These are phyloP conservation scores for Cercospora zeina DNA, from an alignment of 2,329 filamentous ascomycete genomes.

Conservation along the genomic window DNA sequence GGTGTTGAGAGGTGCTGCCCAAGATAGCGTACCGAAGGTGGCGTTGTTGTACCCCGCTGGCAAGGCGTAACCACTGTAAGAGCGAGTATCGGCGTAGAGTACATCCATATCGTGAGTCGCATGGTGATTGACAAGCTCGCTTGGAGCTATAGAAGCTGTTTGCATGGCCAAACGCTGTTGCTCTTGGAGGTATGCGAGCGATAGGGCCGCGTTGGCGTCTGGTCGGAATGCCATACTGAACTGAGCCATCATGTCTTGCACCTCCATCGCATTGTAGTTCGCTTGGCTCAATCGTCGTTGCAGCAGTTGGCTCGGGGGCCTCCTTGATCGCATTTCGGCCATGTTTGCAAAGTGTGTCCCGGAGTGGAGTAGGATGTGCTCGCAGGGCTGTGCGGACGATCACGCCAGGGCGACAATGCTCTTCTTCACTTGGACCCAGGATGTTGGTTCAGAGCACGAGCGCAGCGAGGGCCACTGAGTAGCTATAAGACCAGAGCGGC, in stretches of 20 bases:
- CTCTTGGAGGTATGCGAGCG: conserved; percentile 28
- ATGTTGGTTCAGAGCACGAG: conserved; percentile 7
- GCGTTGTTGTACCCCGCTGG: conserved; percentile 23
- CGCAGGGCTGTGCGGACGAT: background rate
- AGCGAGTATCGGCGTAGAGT: conserved; percentile 20
- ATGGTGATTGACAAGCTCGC: conserved; percentile 28
- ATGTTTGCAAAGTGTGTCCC: conserved; percentile 20
- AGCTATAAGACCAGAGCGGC: conserved; percentile 14
- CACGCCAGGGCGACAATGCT: background rate
- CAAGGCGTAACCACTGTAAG: conserved; percentile 21
- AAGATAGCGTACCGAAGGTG: conserved; percentile 31
- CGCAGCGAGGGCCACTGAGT: conserved; percentile 3
- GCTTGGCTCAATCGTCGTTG: conserved; percentile 35
- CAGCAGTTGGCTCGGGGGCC: conserved; percentile 30
- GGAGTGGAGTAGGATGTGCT: background rate
- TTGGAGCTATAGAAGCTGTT: conserved; percentile 29
- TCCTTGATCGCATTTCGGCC: conserved; percentile 27
- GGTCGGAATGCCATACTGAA: conserved; percentile 37
- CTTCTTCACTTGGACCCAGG: background rate
- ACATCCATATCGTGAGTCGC: conserved; percentile 18
- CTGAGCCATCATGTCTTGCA: conserved; percentile 33
- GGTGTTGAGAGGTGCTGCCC: conserved; percentile 24
- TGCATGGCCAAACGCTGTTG: conserved; percentile 25
- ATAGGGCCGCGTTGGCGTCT: conserved; percentile 27
- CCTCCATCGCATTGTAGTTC: conserved; percentile 32